Conservation (phyloP, 2,329 filamentous ascomycete genomes). For the Sordariomycetes sp. region DNA sequence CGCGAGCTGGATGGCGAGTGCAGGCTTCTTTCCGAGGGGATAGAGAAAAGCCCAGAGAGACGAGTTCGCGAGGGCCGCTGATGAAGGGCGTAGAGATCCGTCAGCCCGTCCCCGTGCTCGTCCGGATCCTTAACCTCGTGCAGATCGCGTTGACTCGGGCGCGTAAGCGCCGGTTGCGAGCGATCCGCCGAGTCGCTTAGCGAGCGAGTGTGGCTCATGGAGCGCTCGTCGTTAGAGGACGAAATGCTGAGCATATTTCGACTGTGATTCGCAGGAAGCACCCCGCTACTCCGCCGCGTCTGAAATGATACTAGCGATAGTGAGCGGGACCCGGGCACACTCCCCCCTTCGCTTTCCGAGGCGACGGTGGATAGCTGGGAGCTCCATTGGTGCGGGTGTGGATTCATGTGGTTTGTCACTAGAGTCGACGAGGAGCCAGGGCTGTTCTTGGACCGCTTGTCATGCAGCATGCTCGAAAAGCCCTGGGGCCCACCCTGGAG, state of each 20-base stretch:
- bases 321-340: slow-evolving; percentile 32
- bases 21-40: slow-evolving; percentile 35
- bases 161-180: slow-evolving; percentile 29
- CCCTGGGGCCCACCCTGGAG: slow-evolving; percentile 17
- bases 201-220: slow-evolving; percentile 23
- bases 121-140: slow-evolving; percentile 41
- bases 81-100: slow-evolving; percentile 40
- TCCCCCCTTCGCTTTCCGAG: slow-evolving; percentile 45
- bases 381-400: slow-evolving; percentile 46
- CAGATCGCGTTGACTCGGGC: slow-evolving; percentile 19
- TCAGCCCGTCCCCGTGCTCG: slow-evolving; percentile 50
- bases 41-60: slow-evolving; percentile 36
- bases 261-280: slow-evolving; percentile 31
- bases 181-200: slow-evolving; percentile 33
- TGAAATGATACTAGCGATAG: slow-evolving; percentile 24
- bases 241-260: slow-evolving; percentile 44
- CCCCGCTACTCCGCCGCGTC: slow-evolving; percentile 31
- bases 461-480: slow-evolving; percentile 9
- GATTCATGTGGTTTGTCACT: slow-evolving; percentile 22
- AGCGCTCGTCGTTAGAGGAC: slow-evolving; percentile 33
- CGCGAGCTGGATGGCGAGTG: slow-evolving; percentile 37
- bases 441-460: neutral
- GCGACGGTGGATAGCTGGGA: slow-evolving; percentile 50
- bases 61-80: slow-evolving; percentile 39
- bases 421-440: neutral